Percentiles rank a stretch among this genome's conserved stretches.
Conservation (phyloP, 2,329 filamentous ascomycete species). For the Dactylellina cionopaga region DNA sequence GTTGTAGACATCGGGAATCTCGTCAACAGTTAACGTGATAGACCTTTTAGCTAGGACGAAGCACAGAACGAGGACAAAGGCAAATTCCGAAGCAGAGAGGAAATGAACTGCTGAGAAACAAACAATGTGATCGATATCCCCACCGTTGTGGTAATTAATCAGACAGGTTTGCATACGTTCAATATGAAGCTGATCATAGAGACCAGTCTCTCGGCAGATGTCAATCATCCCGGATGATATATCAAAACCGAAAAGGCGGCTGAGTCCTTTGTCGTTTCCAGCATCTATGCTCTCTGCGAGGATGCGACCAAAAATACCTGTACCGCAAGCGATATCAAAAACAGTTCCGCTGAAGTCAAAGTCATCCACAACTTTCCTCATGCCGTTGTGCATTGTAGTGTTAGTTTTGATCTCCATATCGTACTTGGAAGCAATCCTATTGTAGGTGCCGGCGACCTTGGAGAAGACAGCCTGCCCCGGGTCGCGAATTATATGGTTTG, state of each 20-base stretch:
- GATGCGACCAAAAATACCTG: constrained; percentile 52
- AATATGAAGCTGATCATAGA: constrained; percentile 46
- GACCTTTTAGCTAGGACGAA: constrained; percentile 54
- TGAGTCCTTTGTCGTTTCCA: constrained; percentile 9
- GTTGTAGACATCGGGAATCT: constrained; percentile 51
- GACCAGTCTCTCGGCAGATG: constrained; percentile 24
- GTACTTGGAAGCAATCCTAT: not conserved
- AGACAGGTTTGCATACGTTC: constrained; percentile 49
- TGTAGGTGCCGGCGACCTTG: constrained; percentile 1
- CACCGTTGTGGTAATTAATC: not conserved
- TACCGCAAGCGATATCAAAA: constrained; percentile 55
- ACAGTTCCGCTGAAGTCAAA: constrained; percentile 41
- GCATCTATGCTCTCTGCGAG: constrained; percentile 36
- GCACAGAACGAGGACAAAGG: constrained; percentile 53
- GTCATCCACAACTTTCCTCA: not conserved
- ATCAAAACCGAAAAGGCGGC: constrained; percentile 33
- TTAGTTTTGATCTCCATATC: not conserved
- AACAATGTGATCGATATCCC: constrained; percentile 53
- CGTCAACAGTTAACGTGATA: constrained; percentile 51
- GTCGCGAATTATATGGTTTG: constrained; percentile 53
- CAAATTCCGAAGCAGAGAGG: constrained; percentile 51
- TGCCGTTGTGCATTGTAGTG: constrained; percentile 1
- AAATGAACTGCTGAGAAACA: constrained; percentile 51
- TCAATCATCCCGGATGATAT: constrained; percentile 41
- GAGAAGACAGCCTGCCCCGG: constrained; percentile 24